Evolutionary conservation across 139 green algal genomes (phyloP).

Genomic region (Axilococcus clingmanii): DNA sequence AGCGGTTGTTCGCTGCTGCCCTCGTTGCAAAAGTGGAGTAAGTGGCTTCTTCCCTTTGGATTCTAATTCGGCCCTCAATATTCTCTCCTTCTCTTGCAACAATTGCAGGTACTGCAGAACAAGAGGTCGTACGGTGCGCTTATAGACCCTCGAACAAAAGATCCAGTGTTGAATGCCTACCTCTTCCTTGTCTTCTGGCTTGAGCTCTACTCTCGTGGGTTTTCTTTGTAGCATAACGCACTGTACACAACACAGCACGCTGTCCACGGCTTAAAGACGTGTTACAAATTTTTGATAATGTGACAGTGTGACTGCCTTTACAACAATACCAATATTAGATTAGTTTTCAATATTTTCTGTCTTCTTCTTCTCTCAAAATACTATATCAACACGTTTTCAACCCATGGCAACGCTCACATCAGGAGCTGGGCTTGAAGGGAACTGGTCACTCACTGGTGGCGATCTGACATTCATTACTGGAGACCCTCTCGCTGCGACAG

Average conservation of each 20-base stretch:
- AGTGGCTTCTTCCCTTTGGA: background rate
- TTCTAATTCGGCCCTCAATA: background rate
- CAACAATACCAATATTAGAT: too few relatives aligned
- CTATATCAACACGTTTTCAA: slow-evolving; percentile 4
- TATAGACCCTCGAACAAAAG: too few relatives aligned
- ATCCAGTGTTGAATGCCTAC: too few relatives aligned
- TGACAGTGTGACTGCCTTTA: too few relatives aligned
- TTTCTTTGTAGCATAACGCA: slow-evolving; percentile 60
- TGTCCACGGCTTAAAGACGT: background rate
- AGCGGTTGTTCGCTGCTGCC: background rate
- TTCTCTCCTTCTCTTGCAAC: too few relatives aligned
- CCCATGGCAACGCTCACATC: slow-evolving; percentile 9
- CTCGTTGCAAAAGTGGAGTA: background rate
- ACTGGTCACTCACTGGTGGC: background rate
- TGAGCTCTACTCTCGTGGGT: slow-evolving; percentile 82
- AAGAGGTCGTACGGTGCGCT: too few relatives aligned
- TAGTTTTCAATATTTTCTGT: too few relatives aligned
- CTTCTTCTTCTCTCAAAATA: background rate
- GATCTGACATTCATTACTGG: slow-evolving; percentile 9
- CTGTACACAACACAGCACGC: background rate
- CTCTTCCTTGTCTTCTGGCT: slow-evolving; percentile 75
- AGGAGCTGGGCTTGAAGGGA: slow-evolving; percentile 1
- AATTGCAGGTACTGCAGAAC: too few relatives aligned
- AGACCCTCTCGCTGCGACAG: too few relatives aligned
- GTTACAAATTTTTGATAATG: too few relatives aligned